These are phyloP conservation scores for Panicum miliaceum DNA, from an alignment of 176 grass and related monocot genomes.

Conservation along the genomic window DNA sequence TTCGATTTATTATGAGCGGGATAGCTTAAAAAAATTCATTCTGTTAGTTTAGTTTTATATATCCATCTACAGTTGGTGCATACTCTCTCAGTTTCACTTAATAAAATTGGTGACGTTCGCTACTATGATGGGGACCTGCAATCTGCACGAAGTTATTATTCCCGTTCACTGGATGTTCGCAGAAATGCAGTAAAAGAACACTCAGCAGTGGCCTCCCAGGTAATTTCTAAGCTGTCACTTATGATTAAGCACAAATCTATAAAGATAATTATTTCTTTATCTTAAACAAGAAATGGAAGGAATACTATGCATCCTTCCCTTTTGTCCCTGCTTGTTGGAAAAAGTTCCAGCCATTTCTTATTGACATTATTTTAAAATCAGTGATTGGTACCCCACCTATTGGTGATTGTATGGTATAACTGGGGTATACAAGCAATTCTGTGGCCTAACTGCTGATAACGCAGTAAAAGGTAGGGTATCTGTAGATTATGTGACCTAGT, in stretches of 20 bases:
- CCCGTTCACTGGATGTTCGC: constrained; percentile 71
- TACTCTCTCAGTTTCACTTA: constrained; percentile 85
- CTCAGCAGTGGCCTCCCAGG: constrained; percentile 75
- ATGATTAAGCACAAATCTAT: neutral
- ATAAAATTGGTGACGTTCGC: constrained; percentile 89
- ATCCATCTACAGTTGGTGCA: constrained; percentile 70
- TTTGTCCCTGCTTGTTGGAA: neutral
- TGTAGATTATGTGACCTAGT: neutral
- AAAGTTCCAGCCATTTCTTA: neutral
- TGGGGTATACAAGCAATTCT: neutral
- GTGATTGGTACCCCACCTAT: neutral
- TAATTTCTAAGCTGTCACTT: constrained; percentile 22
- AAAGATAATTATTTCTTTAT: neutral
- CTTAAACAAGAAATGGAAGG: neutral
- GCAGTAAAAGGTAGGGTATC: neutral
- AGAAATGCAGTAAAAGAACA: constrained; percentile 75
- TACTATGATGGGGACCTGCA: constrained; percentile 83
- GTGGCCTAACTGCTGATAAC: neutral
- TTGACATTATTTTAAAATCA: neutral
- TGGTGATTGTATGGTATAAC: neutral
- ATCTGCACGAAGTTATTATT: constrained; percentile 86
- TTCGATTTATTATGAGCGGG: constrained; percentile 17
- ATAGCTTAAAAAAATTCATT: neutral
- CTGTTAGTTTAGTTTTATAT: constrained; percentile 36
- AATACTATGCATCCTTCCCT: neutral